Evolutionary conservation across 2,329 filamentous ascomycete species (phyloP).

Genomic region (Chrysoporthe austroafricana): DNA sequence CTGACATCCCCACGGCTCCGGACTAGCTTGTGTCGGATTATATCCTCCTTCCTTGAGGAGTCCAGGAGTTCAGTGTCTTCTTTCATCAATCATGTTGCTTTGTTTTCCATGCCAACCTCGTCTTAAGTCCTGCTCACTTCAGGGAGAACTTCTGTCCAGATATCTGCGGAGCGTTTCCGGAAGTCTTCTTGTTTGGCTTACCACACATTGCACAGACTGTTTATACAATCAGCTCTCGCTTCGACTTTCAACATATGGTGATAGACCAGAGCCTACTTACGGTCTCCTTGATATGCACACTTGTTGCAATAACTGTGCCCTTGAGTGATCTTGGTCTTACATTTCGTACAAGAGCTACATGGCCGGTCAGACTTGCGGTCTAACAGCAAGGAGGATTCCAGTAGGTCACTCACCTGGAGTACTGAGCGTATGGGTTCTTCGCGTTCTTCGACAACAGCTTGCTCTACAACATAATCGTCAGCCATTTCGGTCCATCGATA

Average conservation of each 20-base stretch:
- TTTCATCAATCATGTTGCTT: background rate
- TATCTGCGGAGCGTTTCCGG: conserved; percentile 55
- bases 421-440: conserved; percentile 68
- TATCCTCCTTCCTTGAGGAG: background rate
- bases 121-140: conserved; percentile 48
- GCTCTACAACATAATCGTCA: conserved; percentile 46
- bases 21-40: too few species aligned
- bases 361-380: background rate
- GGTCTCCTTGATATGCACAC: conserved; percentile 65
- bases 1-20: background rate
- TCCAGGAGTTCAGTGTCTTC: too few species aligned
- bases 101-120: background rate
- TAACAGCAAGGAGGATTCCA: background rate
- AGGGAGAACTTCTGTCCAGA: conserved; percentile 65
- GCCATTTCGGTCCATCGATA: background rate
- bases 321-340: conserved; percentile 66
- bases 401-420: conserved; percentile 47
- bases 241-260: background rate
- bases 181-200: conserved; percentile 58
- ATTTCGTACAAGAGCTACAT: conserved; percentile 58
- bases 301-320: conserved; percentile 64
- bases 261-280: conserved; percentile 43
- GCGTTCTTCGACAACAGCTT: conserved; percentile 67
- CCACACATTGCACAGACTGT: conserved; percentile 67
- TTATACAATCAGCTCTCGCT: conserved; percentile 1